These are phyloP conservation scores for Boletus bicolor DNA, from an alignment of 768 basidiomycete genomes.

Conservation along the genomic window DNA sequence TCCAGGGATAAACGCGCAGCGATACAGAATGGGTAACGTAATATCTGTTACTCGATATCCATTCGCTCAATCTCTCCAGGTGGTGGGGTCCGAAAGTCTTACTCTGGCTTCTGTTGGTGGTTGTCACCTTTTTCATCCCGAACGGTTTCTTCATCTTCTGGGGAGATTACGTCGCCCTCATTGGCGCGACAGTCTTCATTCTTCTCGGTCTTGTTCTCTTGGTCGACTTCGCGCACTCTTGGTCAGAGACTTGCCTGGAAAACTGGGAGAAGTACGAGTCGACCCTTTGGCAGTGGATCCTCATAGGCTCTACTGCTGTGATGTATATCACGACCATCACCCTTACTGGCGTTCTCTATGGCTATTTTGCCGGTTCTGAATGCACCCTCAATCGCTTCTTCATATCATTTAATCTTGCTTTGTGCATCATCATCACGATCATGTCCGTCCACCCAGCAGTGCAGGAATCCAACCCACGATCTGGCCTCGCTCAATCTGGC, in stretches of 20 bases:
- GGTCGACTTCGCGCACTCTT: slow-evolving; percentile 97
- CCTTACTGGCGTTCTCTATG: slow-evolving; percentile 85
- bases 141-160: slow-evolving; percentile 98
- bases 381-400: slow-evolving; percentile 96
- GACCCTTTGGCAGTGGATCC: slow-evolving; percentile 93
- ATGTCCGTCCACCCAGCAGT: slow-evolving; percentile 80
- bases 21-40: slow-evolving; percentile 88
- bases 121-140: slow-evolving; percentile 89
- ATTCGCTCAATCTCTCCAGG: slow-evolving; percentile 39
- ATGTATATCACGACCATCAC: slow-evolving; percentile 85
- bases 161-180: slow-evolving; percentile 88
- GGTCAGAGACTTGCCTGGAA: slow-evolving; percentile 95
- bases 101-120: slow-evolving; percentile 79
- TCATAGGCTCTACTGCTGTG: slow-evolving; percentile 86
- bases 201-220: slow-evolving; percentile 95
- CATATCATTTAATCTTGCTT: slow-evolving; percentile 88
- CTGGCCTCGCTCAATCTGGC: slow-evolving; percentile 90
- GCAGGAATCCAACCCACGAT: slow-evolving; percentile 91
- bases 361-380: slow-evolving; percentile 82
- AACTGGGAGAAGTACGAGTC: slow-evolving; percentile 91
- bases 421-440: slow-evolving; percentile 76
- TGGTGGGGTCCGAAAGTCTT: slow-evolving; percentile 99
- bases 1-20: slow-evolving; percentile 92
- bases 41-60: neutral
- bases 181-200: slow-evolving; percentile 94